A percentile compares a stretch with the other conserved stretches of the same genome.
Conservation (phyloP, 148 eudicot genomes). For the Silene uniflora region DNA sequence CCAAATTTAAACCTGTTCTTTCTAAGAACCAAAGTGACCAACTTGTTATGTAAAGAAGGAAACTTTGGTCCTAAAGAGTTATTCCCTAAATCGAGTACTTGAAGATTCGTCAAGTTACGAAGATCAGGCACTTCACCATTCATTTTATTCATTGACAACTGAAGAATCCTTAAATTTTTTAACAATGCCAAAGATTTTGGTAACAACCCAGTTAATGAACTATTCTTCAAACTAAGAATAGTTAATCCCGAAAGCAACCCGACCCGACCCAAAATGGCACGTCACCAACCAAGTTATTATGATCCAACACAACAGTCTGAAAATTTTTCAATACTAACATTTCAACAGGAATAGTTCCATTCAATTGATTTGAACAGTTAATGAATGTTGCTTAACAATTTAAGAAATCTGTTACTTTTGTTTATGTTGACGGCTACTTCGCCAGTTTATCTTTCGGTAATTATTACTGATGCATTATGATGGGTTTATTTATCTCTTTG, state of each 20-base stretch:
- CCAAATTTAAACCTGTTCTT: slow-evolving; percentile 55
- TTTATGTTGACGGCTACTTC: no score
- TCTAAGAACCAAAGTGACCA: slow-evolving; percentile 53
- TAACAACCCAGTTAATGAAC: slow-evolving; percentile 53
- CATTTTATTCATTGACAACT: slow-evolving; percentile 48
- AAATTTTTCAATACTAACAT: slow-evolving; percentile 42
- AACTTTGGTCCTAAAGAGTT: slow-evolving; percentile 76
- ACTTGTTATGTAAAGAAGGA: slow-evolving; percentile 46
- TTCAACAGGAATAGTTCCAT: slow-evolving; percentile 57
- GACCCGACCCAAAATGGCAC: slow-evolving; percentile 51
- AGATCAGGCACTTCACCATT: slow-evolving; percentile 57
- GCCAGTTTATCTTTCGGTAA: no score
- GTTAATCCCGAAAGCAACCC: slow-evolving; percentile 36
- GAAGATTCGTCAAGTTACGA: slow-evolving; percentile 54
- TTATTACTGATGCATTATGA: no score
- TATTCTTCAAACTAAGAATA: slow-evolving; percentile 66
- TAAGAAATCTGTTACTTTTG: no score
- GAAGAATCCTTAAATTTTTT: slow-evolving; percentile 42
- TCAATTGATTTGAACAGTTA: slow-evolving; percentile 58
- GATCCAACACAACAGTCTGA: slow-evolving; percentile 62
- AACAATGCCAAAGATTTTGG: slow-evolving; percentile 46
- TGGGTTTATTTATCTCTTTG: no score
- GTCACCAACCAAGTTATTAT: slow-evolving; percentile 51
- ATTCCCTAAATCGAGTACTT: slow-evolving; percentile 57
- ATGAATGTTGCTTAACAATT: no score